These are phyloP conservation scores for Vitis cinerea DNA, from an alignment of 164 flowering plant genomes.

Conservation along the genomic window DNA sequence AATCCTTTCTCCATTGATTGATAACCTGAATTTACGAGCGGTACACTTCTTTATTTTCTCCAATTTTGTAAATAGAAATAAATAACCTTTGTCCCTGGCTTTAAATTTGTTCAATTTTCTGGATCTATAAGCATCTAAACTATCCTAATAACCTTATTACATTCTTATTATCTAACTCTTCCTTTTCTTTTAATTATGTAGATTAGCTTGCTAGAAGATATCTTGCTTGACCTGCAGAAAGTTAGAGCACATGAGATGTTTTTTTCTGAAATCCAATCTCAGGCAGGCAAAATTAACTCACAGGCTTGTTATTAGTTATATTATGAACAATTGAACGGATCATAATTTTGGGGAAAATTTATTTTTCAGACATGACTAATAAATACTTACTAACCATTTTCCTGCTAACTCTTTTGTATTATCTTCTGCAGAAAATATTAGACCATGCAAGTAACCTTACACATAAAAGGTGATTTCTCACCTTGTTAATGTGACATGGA, in stretches of 20 bases:
- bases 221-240: conserved; percentile 45
- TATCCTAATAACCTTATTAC: neutral
- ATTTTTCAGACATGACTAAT: neutral
- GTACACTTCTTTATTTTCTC: conserved; percentile 29
- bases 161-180: neutral
- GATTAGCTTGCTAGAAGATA: conserved; percentile 62
- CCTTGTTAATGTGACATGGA: neutral
- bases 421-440: conserved; percentile 32
- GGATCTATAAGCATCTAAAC: neutral
- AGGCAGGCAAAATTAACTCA: conserved; percentile 41
- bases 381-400: neutral
- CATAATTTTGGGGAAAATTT: neutral
- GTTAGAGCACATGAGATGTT: conserved; percentile 41
- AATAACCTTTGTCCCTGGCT: neutral
- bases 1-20: conserved; percentile 32
- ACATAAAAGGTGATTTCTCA: conserved; percentile 42
- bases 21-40: conserved; percentile 40
- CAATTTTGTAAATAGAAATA: neutral
- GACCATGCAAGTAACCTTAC: conserved; percentile 18
- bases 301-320: neutral
- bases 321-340: neutral
- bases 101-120: neutral
- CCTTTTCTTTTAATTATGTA: conserved; percentile 23
- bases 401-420: conserved; percentile 14
- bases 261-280: conserved; percentile 37